Conservation (phyloP, 495 filamentous ascomycete genomes). For the Penicillium roqueforti region DNA sequence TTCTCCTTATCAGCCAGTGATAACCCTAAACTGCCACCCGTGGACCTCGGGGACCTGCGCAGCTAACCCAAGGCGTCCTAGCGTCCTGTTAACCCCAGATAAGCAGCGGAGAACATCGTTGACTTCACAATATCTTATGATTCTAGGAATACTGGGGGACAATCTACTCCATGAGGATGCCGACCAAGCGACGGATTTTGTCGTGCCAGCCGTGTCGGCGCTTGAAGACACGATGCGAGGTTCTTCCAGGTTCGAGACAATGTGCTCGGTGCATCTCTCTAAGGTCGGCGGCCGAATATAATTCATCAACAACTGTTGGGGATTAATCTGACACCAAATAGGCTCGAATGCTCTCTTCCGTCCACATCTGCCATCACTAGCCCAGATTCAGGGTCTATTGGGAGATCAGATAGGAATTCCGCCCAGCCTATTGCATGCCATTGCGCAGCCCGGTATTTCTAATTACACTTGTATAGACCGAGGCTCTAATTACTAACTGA, state of each 20-base stretch:
- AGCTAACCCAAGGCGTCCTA: conserved; percentile 7
- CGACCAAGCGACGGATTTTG: conserved; percentile 5
- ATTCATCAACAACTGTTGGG: not conserved
- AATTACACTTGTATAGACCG: not conserved
- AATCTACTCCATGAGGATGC: conserved; percentile 2
- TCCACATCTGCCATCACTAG: conserved; percentile 1
- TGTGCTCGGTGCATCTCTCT: conserved; percentile 9
- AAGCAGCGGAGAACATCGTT: conserved; percentile 12
- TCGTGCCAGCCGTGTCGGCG: conserved; percentile 9
- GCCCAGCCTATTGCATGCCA: not conserved
- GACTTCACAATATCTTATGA: not conserved
- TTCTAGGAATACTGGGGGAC: not conserved
- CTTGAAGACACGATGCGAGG: conserved; percentile 10
- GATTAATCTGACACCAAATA: not conserved
- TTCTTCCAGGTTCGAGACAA: conserved; percentile 6
- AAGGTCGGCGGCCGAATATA: not conserved
- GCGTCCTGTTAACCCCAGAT: conserved; percentile 6
- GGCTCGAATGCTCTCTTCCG: conserved; percentile 9
- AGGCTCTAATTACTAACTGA: not conserved
- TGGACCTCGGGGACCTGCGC: not conserved
- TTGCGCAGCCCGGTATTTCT: conserved; percentile 1
- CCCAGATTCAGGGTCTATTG: not conserved
- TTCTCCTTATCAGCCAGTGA: not conserved
- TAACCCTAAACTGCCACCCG: conserved; percentile 1
- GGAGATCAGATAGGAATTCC: not conserved